A percentile compares a stretch with the other conserved stretches of the same genome.
Evolutionary conservation across 169 alveolate genomes (phyloP).

Genomic region (Plasmodium yoelii): DNA sequence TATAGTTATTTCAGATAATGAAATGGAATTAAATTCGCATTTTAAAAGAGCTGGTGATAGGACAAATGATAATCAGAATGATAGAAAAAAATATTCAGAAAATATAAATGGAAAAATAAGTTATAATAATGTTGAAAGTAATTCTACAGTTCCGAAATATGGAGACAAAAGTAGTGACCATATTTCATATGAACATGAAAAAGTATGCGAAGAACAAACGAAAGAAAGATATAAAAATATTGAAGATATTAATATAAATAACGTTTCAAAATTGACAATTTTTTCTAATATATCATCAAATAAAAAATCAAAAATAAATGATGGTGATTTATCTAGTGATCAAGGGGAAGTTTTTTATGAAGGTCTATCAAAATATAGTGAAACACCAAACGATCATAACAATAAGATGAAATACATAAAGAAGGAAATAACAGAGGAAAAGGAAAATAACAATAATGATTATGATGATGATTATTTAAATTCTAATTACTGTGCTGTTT

Average conservation of each 20-base stretch:
- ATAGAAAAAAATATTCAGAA: constrained; percentile 11
- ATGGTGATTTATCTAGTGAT: neutral
- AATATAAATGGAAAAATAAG: constrained; percentile 16
- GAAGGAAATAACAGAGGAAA: neutral
- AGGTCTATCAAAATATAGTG: neutral
- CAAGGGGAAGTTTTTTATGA: neutral
- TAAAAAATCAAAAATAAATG: neutral
- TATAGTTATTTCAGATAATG: no score
- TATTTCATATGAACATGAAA: neutral
- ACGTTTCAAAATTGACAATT: neutral
- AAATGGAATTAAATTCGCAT: no score
- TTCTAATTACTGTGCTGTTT: constrained; percentile 12
- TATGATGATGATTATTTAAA: constrained; percentile 18
- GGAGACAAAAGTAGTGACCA: no score
- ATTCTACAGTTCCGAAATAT: neutral
- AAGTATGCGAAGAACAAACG: neutral
- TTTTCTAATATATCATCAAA: neutral
- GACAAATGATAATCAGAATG: neutral
- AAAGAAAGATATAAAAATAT: neutral
- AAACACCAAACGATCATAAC: neutral
- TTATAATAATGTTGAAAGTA: constrained; percentile 5
- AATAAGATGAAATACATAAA: constrained; percentile 2
- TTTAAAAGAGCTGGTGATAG: no score
- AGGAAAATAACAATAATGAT: neutral
- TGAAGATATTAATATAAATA: neutral